Evolutionary conservation across 2,329 filamentous ascomycete genomes (phyloP).

Genomic region (Torrubiellomyces zombiae): DNA sequence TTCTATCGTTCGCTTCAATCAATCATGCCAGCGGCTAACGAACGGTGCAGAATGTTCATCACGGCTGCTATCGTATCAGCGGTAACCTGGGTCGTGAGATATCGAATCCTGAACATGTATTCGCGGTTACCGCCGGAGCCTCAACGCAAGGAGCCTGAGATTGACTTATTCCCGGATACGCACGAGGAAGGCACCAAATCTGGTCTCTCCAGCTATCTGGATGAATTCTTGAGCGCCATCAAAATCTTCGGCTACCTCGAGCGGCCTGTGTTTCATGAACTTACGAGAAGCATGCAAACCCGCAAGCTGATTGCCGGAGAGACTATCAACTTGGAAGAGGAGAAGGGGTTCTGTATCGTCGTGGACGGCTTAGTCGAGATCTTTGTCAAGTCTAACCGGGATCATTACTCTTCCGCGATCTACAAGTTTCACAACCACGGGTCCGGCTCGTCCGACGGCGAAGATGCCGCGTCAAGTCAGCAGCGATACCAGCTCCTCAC

Average conservation of each 20-base stretch:
- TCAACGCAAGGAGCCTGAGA: conserved; percentile 85
- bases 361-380: conserved; percentile 95
- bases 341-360: conserved; percentile 94
- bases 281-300: conserved; percentile 97
- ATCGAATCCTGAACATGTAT: conserved; percentile 95
- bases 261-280: conserved; percentile 89
- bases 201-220: conserved; percentile 85
- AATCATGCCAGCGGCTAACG: too few relatives aligned
- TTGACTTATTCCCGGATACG: conserved; percentile 87
- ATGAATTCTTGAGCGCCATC: conserved; percentile 95
- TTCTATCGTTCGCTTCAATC: too few relatives aligned
- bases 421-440: conserved; percentile 15
- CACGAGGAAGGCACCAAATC: conserved; percentile 82
- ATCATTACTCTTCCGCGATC: conserved; percentile 17
- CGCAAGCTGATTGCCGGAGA: conserved; percentile 90
- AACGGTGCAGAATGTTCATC: conserved; percentile 57
- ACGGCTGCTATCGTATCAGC: conserved; percentile 63
- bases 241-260: conserved; percentile 98
- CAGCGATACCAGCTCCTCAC: conserved; percentile 91
- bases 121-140: conserved; percentile 83
- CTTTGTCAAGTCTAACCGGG: conserved; percentile 74
- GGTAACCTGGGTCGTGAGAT: conserved; percentile 83
- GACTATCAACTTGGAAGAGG: conserved; percentile 86
- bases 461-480: conserved; percentile 48
- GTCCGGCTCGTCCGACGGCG: conserved; percentile 39